These are phyloP conservation scores for Penicillium griseofulvum DNA, from an alignment of 2,329 filamentous ascomycete species.

Conservation along the genomic window DNA sequence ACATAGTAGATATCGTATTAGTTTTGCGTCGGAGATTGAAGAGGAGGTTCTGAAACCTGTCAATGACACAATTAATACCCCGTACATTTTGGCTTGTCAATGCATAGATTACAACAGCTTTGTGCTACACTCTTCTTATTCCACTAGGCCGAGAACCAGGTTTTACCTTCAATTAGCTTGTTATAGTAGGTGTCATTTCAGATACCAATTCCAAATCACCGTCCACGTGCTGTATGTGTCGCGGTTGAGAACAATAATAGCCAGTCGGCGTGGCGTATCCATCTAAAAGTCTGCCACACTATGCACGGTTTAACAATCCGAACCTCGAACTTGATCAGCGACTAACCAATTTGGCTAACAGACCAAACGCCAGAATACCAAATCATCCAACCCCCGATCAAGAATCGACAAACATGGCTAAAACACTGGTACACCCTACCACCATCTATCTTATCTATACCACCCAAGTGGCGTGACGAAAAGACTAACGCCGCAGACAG, in stretches of 20 bases:
- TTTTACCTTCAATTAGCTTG: not conserved
- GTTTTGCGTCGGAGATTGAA: not conserved
- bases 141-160: not conserved
- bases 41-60: not conserved
- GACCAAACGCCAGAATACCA: not conserved
- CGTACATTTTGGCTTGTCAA: not conserved
- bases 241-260: not conserved
- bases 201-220: not conserved
- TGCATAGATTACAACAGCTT: not conserved
- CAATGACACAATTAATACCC: not conserved
- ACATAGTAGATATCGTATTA: not conserved
- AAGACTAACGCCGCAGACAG: not conserved
- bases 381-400: not conserved
- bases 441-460: not conserved
- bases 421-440: not conserved
- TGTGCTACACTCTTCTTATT: not conserved
- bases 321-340: not conserved
- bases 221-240: slow-evolving; percentile 1
- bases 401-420: not conserved
- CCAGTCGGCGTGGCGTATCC: not conserved
- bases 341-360: not conserved
- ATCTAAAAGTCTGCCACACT: not conserved
- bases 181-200: not conserved
- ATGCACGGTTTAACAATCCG: not conserved
- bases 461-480: not conserved